These are phyloP conservation scores for Mycena capillaripes DNA, from an alignment of 768 basidiomycete genomes.

Conservation along the genomic window DNA sequence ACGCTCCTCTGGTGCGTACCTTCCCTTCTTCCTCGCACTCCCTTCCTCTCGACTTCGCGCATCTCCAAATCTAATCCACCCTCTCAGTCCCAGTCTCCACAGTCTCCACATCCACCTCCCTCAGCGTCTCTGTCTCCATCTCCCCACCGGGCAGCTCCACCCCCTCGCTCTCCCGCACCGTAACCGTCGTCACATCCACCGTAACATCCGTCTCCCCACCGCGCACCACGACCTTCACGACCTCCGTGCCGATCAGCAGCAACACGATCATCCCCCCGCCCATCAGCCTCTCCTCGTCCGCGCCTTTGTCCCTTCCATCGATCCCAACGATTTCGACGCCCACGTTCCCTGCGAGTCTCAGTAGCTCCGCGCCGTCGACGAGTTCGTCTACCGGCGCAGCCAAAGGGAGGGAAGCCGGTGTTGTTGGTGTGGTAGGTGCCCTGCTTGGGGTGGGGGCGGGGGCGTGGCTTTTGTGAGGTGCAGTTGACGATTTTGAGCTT, in stretches of 20 bases:
- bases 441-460: slow-evolving; percentile 3
- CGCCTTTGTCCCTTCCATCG: neutral
- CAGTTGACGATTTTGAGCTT: too few relatives aligned
- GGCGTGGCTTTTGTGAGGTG: slow-evolving; percentile 12
- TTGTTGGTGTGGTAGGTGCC: neutral
- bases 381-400: slow-evolving; percentile 6
- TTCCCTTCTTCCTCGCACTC: neutral
- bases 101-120: neutral
- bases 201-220: slow-evolving; percentile 27
- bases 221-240: slow-evolving; percentile 25
- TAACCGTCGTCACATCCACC: neutral
- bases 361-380: neutral
- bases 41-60: too few relatives aligned
- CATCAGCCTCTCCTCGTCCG: neutral
- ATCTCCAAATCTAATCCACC: neutral
- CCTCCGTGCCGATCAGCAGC: neutral
- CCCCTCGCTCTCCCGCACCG: neutral
- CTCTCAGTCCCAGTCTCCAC: neutral
- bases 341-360: neutral
- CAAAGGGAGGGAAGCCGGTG: neutral
- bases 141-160: neutral
- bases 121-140: neutral
- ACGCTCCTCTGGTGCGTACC: neutral
- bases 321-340: neutral
- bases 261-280: slow-evolving; percentile 1